These are phyloP conservation scores for Akanthomyces muscarius DNA, from an alignment of 2,329 filamentous ascomycete genomes.

Conservation along the genomic window DNA sequence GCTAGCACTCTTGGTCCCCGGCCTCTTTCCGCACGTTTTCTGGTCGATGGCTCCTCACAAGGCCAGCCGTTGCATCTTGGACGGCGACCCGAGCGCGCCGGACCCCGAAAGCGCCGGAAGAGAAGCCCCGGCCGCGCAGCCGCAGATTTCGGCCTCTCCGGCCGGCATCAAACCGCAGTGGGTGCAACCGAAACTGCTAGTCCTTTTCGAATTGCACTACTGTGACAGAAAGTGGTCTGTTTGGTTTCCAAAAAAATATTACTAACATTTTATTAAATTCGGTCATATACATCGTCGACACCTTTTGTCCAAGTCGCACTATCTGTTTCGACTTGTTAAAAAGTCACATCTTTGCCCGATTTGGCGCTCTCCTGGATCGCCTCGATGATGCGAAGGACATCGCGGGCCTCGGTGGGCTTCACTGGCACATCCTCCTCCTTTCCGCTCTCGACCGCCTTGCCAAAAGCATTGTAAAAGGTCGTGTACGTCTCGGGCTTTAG, in stretches of 20 bases:
- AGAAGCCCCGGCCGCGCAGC: too few species aligned
- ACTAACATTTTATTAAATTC: not conserved
- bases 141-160: too few species aligned
- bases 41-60: too few species aligned
- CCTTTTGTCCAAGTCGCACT: not conserved
- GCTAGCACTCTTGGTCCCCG: too few species aligned
- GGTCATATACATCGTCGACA: not conserved
- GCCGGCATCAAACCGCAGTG: too few species aligned
- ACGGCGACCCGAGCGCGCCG: too few species aligned
- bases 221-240: not conserved
- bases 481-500: constrained; percentile 64
- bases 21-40: too few species aligned
- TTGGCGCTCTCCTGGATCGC: constrained; percentile 47
- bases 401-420: constrained; percentile 47
- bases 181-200: too few species aligned
- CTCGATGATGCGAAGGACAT: constrained; percentile 52
- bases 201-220: too few species aligned
- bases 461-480: constrained; percentile 59
- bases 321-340: constrained; percentile 20
- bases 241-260: not conserved
- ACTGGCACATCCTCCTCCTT: constrained; percentile 50
- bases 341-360: constrained; percentile 41
- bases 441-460: constrained; percentile 43
- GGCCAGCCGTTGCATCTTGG: too few species aligned
- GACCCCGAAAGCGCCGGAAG: too few species aligned